A percentile compares a stretch with the other conserved stretches of the same genome.
phyloP scores from a whole-genome alignment of 768 basidiomycete species.

The Xerocomellus amylosporus region DNA sequence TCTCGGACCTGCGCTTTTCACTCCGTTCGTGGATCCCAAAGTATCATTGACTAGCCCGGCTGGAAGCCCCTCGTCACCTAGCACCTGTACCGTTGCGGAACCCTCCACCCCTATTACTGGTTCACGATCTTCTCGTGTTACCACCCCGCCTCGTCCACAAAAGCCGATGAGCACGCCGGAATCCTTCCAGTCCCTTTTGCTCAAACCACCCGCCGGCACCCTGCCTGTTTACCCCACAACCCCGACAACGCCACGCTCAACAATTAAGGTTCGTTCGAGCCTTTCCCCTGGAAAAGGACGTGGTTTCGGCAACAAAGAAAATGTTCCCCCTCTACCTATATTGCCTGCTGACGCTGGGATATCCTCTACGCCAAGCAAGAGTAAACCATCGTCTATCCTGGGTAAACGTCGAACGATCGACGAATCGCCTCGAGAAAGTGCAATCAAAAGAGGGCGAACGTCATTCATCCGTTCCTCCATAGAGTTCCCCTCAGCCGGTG shows the following conservation, averaged over 20 bases:
- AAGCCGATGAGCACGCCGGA: slow-evolving; percentile 33
- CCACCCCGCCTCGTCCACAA: slow-evolving; percentile 39
- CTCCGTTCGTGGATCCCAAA: neutral
- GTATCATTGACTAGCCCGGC: slow-evolving; percentile 2
- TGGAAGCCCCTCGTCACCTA: slow-evolving; percentile 5
- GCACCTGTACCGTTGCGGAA: slow-evolving; percentile 1
- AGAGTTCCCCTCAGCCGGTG: slow-evolving; percentile 24
- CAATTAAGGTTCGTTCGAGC: slow-evolving; percentile 13
- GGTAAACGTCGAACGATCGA: slow-evolving; percentile 47
- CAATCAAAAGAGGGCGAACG: slow-evolving; percentile 27
- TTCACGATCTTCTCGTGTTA: slow-evolving; percentile 21
- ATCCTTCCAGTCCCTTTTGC: slow-evolving; percentile 31
- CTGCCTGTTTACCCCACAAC: slow-evolving; percentile 26
- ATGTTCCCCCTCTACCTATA: slow-evolving; percentile 42
- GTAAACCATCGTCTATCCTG: slow-evolving; percentile 24
- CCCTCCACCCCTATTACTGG: slow-evolving; percentile 29
- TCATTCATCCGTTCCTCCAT: slow-evolving; percentile 34
- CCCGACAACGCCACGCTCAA: slow-evolving; percentile 36
- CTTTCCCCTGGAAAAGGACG: slow-evolving; percentile 40
- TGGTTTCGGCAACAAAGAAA: slow-evolving; percentile 55
- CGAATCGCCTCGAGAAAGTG: slow-evolving; percentile 31
- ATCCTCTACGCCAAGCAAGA: slow-evolving; percentile 33
- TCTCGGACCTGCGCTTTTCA: slow-evolving; percentile 31
- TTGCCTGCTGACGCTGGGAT: slow-evolving; percentile 48
- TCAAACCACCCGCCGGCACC: slow-evolving; percentile 25